Conservation (phyloP, 1,284 basidiomycete species). For the Rhodotorula sp. region DNA sequence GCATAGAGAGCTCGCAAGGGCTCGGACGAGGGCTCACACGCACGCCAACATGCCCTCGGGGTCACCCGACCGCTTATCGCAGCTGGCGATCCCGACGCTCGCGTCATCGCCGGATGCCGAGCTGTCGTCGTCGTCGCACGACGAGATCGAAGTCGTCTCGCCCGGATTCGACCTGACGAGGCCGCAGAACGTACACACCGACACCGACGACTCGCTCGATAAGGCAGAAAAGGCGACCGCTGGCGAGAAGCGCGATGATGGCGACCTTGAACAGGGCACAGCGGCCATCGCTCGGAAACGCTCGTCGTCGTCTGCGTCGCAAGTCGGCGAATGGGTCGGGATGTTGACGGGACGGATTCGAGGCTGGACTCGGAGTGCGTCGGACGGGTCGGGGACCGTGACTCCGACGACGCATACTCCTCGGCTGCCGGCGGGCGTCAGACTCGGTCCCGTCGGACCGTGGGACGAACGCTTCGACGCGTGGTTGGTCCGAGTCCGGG, state of each 20-base stretch:
- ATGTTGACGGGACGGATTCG: background rate
- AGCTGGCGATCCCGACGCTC: background rate
- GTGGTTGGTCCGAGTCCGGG: background rate
- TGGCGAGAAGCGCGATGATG: background rate
- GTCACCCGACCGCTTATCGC: background rate
- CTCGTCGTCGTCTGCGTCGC: background rate
- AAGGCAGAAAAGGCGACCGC: background rate
- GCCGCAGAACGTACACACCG: background rate
- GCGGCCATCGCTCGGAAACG: background rate
- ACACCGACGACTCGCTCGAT: background rate
- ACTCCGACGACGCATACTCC: background rate
- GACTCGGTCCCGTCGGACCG: conserved; percentile 9
- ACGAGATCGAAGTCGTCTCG: background rate
- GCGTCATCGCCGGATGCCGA: background rate
- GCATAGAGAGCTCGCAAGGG: background rate
- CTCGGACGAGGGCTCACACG: no score
- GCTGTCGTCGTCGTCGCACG: background rate
- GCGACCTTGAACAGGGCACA: background rate
- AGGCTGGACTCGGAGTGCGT: background rate
- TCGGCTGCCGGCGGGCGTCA: conserved; percentile 5
- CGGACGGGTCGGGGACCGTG: background rate
- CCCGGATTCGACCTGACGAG: background rate
- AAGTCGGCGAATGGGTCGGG: conserved; percentile 2
- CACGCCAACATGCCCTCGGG: background rate
- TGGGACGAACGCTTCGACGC: conserved; percentile 15